A percentile compares a stretch with the other conserved stretches of the same genome.
These are phyloP conservation scores for Lumnitzera littorea DNA, from an alignment of 345 rosid species.

Conservation along the genomic window DNA sequence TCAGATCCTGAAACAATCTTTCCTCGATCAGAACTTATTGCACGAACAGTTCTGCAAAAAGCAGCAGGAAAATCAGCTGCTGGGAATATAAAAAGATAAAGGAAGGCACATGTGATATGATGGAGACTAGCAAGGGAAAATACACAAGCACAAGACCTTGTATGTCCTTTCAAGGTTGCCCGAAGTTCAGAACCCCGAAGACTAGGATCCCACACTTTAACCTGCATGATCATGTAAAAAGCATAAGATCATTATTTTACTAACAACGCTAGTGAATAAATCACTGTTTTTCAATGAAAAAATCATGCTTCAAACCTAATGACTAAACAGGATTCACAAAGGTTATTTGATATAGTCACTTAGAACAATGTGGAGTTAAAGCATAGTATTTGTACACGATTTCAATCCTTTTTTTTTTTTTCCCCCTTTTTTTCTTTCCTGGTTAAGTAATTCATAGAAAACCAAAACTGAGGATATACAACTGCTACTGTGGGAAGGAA, in stretches of 20 bases:
- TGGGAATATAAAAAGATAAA: background rate
- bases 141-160: slow-evolving; percentile 40
- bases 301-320: no score
- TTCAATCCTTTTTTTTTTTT: no score
- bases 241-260: background rate
- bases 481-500: no score
- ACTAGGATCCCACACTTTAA: slow-evolving; percentile 99
- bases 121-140: no score
- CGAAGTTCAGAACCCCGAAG: slow-evolving; percentile 95
- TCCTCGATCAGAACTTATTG: slow-evolving; percentile 96
- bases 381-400: no score
- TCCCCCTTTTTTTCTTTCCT: no score
- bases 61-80: background rate
- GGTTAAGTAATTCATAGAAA: no score
- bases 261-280: slow-evolving; percentile 1
- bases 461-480: no score
- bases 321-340: no score
- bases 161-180: slow-evolving; percentile 88
- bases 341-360: no score
- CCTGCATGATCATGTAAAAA: slow-evolving; percentile 39
- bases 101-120: background rate
- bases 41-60: slow-evolving; percentile 71
- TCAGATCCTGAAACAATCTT: slow-evolving; percentile 99
- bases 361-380: no score
- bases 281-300: no score